Conservation (phyloP, 805 yeast species). For the Dipodascus albidus region DNA sequence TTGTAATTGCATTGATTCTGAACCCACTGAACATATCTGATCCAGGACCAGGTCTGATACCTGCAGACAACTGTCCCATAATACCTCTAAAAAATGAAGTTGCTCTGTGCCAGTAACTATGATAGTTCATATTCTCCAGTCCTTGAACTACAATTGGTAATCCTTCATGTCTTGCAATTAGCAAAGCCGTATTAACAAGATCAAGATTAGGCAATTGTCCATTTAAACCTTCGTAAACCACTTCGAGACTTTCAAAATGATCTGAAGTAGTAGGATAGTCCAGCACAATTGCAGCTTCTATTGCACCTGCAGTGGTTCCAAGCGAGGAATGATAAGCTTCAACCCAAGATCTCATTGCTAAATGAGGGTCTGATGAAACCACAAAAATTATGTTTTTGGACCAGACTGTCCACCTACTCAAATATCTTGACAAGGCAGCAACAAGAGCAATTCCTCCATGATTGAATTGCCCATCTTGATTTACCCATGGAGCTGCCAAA, state of each 20-base stretch:
- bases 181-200: conserved; percentile 69
- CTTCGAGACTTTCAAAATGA: conserved; percentile 59
- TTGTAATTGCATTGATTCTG: conserved; percentile 84
- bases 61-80: conserved; percentile 57
- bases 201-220: conserved; percentile 96
- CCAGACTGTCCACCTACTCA: conserved; percentile 85
- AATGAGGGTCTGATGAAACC: conserved; percentile 59
- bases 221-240: conserved; percentile 77
- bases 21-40: conserved; percentile 92
- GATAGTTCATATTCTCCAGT: conserved; percentile 4
- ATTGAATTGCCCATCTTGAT: conserved; percentile 52
- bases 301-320: conserved; percentile 84
- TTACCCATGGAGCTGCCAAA: conserved; percentile 77
- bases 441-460: conserved; percentile 72
- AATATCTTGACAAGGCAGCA: conserved; percentile 65
- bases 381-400: conserved; percentile 86
- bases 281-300: conserved; percentile 79
- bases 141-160: conserved; percentile 58
- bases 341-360: conserved; percentile 77
- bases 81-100: conserved; percentile 53
- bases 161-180: conserved; percentile 65
- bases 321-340: conserved; percentile 81
- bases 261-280: conserved; percentile 62
- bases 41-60: conserved; percentile 51
- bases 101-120: conserved; percentile 39